Evolutionary conservation across 108 stramenopile genomes (phyloP), one percentile per base, ranked within the genome.

Genomic region (Skeletonema potamos): DNA sequence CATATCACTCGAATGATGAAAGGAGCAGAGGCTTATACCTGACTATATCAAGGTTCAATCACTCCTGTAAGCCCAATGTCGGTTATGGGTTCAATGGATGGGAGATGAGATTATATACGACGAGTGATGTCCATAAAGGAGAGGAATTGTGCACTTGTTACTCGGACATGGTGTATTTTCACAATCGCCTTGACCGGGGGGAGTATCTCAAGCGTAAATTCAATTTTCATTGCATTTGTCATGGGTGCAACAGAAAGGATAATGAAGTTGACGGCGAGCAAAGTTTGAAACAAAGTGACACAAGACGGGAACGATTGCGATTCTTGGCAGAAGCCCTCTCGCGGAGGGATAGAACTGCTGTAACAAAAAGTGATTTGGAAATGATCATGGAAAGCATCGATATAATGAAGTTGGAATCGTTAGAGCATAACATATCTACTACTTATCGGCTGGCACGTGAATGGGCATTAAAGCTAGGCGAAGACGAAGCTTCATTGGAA

Each of bases 21-120:
- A 15, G 27, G 4, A 55, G 55, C 13, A 26, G 27, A 15, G 64
- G 64, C 11, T 17, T 66, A 8, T 66, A 66, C 20, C 55, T 54
- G 10, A 66, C 27, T n/a, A 58, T 58, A 28, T 56, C 64, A n/a
- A 12, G 64, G 55, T 66, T 66, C 7, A 66, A 66, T 58, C 64
- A 66, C 56, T 66, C 64, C 27, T 66, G 64, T 26, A 30, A 20
- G 4, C 64, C 64, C 13, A 66, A 66, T 58, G 54, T 66, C 7
- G 64, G 64, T 10, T 66, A 66, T 58, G 64, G 56, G 2, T 66
- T 66, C 26, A 54, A 58, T 54, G 11, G 55, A 17, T 66, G 64
- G 64, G 55, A 27, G 4, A 66, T 66, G 64, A 18, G 64, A 22
- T 27, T 66, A 20, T 51, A 66, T 58, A 66, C 64, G 0, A 58